Evolutionary conservation across 108 stramenopile genomes (phyloP), one percentile per base, ranked within the genome.

Genomic region (Cyclotella baltica): DNA sequence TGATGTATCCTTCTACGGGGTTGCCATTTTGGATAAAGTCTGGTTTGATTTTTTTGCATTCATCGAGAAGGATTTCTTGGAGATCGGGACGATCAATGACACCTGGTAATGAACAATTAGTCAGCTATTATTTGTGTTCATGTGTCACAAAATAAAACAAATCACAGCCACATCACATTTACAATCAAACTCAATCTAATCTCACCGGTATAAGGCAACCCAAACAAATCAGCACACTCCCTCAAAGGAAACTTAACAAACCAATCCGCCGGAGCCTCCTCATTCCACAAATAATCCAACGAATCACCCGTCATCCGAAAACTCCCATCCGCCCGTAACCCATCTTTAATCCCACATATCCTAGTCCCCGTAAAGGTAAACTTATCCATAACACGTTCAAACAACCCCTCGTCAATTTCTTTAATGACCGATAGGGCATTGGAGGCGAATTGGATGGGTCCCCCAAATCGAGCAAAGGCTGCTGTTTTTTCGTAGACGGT

Each of bases 71-170:
- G 48, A 98, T 96, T 70, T 96, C 95, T 86, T 98, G 98, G 51
- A 98, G 83, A 85, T 98, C 97, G 9, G 98, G 98, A 40, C 98
- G 87, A 83, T 98, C 96, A 71, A 98, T 95, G 33, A 98, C 98
- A 64, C 97, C 96, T 72, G 37, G 19, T 5, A 23, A 1, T 11
- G 33, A 46, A 29, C 4, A 25, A n/a, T 36, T 23, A 23, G 9
- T 23, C 3, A 64, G 33, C n/a, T n/a, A n/a, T n/a, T n/a, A n/a
- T n/a, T n/a, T n/a, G n/a, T n/a, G n/a, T n/a, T n/a, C n/a, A n/a
- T n/a, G n/a, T n/a, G n/a, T n/a, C n/a, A n/a, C n/a, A n/a, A 64
- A 64, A 6, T 40, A 22, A 50, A 33, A 31, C 3, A 50, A 34
- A 19, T 40, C 25, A 46, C 13, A n/a, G 19, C 2, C 31, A 62